Conservation (phyloP, 2,329 filamentous ascomycete species). For the Fusarium tjaetaba region DNA sequence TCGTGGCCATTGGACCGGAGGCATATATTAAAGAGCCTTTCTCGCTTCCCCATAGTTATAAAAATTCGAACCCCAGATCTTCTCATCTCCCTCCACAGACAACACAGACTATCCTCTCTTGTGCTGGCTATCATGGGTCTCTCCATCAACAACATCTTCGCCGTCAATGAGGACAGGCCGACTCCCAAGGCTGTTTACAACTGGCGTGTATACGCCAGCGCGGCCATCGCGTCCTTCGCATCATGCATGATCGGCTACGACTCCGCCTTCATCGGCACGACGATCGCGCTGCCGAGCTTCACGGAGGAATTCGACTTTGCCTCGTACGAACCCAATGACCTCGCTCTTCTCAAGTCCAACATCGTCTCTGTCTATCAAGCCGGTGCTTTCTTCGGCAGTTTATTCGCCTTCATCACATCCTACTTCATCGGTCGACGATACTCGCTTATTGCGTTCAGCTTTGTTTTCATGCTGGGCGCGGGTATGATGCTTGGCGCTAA, state of each 20-base stretch:
- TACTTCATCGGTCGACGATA: slow-evolving; percentile 74
- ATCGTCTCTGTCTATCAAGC: slow-evolving; percentile 86
- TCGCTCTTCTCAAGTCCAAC: slow-evolving; percentile 73
- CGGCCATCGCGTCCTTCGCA: slow-evolving; percentile 64
- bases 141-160: slow-evolving; percentile 55
- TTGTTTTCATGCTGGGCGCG: slow-evolving; percentile 75
- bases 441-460: slow-evolving; percentile 68
- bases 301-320: slow-evolving; percentile 72
- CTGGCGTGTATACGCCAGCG: slow-evolving; percentile 66
- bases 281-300: slow-evolving; percentile 76
- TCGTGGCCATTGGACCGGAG: not conserved
- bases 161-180: slow-evolving; percentile 64
- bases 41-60: not conserved
- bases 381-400: slow-evolving; percentile 83
- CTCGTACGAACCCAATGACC: slow-evolving; percentile 55
- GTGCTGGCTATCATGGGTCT: not conserved
- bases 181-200: slow-evolving; percentile 68
- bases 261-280: slow-evolving; percentile 82
- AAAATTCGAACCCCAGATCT: not conserved
- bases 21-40: not conserved
- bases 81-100: not conserved
- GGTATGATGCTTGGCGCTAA: slow-evolving; percentile 77
- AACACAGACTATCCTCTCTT: not conserved
- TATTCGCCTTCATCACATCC: slow-evolving; percentile 72
- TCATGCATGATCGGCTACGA: slow-evolving; percentile 70